Percentiles rank a stretch among this genome's conserved stretches.
These are phyloP conservation scores for Beverwykella pulmonaria DNA, from an alignment of 495 filamentous ascomycete genomes.

Conservation along the genomic window DNA sequence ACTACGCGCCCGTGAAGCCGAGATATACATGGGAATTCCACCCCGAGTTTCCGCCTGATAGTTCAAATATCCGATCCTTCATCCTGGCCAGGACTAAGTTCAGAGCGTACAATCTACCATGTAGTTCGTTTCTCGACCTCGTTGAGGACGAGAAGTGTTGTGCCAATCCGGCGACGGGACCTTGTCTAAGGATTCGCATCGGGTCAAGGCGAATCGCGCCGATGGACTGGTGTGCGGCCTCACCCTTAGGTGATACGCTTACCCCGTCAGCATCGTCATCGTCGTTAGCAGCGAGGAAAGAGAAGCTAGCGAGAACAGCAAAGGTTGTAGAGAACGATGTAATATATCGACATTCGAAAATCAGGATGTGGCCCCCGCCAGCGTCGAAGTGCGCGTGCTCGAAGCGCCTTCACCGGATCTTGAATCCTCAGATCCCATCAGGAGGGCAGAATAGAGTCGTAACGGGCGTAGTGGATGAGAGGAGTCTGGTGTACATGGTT, in stretches of 20 bases:
- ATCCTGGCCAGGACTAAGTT: conserved; percentile 39
- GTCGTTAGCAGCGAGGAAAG: not conserved
- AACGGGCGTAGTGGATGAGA: conserved; percentile 30
- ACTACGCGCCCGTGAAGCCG: conserved; percentile 26
- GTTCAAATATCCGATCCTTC: conserved; percentile 26
- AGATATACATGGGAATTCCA: conserved; percentile 29
- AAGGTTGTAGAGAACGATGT: conserved; percentile 3
- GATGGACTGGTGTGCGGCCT: conserved; percentile 1
- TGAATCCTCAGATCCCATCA: conserved; percentile 29
- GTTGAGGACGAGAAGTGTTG: conserved; percentile 41
- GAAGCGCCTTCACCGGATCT: conserved; percentile 27
- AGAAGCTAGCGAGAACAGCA: not conserved
- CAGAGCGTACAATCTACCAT: conserved; percentile 38
- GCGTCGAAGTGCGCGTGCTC: conserved; percentile 27
- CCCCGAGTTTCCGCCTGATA: conserved; percentile 25
- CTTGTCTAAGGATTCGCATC: conserved; percentile 34
- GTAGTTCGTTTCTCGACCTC: conserved; percentile 40
- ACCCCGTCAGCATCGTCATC: not conserved
- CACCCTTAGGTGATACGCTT: not conserved
- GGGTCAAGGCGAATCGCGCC: conserved; percentile 32
- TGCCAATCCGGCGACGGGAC: not conserved
- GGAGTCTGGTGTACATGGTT: conserved; percentile 32
- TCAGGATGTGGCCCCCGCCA: conserved; percentile 35
- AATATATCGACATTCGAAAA: conserved; percentile 19
- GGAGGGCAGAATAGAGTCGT: conserved; percentile 13